These are phyloP conservation scores for Pichia inconspicua DNA, from an alignment of 1,139 yeast species.

Conservation along the genomic window DNA sequence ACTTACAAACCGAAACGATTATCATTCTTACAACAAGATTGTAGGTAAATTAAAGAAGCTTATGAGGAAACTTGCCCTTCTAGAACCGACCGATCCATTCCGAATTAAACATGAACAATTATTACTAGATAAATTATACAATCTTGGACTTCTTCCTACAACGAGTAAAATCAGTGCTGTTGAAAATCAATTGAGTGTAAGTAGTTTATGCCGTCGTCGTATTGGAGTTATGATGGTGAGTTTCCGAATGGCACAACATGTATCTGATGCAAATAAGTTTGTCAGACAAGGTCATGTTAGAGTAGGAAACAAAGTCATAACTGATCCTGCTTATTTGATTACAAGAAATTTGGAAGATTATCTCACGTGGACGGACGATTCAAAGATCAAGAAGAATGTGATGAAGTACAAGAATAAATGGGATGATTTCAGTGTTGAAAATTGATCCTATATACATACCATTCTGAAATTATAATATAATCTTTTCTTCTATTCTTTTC, in stretches of 20 bases:
- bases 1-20: slow-evolving; percentile 90
- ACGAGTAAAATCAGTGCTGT: slow-evolving; percentile 87
- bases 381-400: slow-evolving; percentile 86
- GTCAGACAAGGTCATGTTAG: slow-evolving; percentile 97
- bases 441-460: slow-evolving; percentile 12
- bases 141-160: slow-evolving; percentile 80
- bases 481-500: too few relatives aligned
- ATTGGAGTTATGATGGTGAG: slow-evolving; percentile 94
- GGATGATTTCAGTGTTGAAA: slow-evolving; percentile 59
- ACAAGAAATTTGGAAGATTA: slow-evolving; percentile 93
- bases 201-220: slow-evolving; percentile 86
- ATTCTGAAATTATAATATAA: too few relatives aligned
- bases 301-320: slow-evolving; percentile 91
- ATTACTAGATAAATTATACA: slow-evolving; percentile 74
- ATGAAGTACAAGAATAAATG: slow-evolving; percentile 82
- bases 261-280: slow-evolving; percentile 82
- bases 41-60: slow-evolving; percentile 87
- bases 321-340: slow-evolving; percentile 92
- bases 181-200: slow-evolving; percentile 85
- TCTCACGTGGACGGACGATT: slow-evolving; percentile 92
- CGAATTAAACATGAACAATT: slow-evolving; percentile 83
- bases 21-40: slow-evolving; percentile 83
- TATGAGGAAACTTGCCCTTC: slow-evolving; percentile 74
- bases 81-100: slow-evolving; percentile 80
- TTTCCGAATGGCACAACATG: slow-evolving; percentile 85